phyloP scores from a whole-genome alignment of 2,329 filamentous ascomycete species.

The Verticillium isaacii region DNA sequence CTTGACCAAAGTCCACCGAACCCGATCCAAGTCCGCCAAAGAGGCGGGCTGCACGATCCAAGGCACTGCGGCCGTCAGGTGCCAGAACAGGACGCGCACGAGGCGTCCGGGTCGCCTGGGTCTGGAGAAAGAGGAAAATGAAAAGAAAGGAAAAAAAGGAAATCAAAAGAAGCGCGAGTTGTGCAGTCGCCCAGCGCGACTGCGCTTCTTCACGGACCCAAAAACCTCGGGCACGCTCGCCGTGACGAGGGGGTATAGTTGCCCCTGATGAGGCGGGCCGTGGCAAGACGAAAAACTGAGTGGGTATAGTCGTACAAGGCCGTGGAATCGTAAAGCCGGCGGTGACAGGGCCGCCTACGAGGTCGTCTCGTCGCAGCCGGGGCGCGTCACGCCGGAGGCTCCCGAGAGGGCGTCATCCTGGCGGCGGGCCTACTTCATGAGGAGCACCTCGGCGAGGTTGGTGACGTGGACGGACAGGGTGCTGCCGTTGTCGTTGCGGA shows the following conservation, averaged over 20 bases:
- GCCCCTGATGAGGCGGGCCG: neutral
- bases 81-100: neutral
- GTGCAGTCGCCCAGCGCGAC: too few species aligned
- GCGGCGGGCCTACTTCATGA: conserved; percentile 37
- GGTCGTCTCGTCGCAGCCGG: too few species aligned
- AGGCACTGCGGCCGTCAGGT: neutral
- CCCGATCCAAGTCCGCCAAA: neutral
- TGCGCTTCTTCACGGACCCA: neutral
- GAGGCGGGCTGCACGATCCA: neutral
- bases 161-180: neutral
- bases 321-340: neutral
- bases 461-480: conserved; percentile 40
- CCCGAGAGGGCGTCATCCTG: too few species aligned
- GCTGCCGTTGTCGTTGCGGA: conserved; percentile 44
- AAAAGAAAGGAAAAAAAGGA: neutral
- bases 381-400: too few species aligned
- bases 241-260: neutral
- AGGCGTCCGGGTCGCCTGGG: neutral
- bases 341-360: neutral
- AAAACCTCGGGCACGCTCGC: neutral
- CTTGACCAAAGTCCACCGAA: neutral
- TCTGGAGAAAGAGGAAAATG: neutral
- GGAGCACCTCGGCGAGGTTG: conserved; percentile 40
- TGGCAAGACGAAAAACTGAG: neutral
- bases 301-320: neutral